Base-by-base conservation (phyloP, 345 rosid species). In the Acer negundo region DNA sequence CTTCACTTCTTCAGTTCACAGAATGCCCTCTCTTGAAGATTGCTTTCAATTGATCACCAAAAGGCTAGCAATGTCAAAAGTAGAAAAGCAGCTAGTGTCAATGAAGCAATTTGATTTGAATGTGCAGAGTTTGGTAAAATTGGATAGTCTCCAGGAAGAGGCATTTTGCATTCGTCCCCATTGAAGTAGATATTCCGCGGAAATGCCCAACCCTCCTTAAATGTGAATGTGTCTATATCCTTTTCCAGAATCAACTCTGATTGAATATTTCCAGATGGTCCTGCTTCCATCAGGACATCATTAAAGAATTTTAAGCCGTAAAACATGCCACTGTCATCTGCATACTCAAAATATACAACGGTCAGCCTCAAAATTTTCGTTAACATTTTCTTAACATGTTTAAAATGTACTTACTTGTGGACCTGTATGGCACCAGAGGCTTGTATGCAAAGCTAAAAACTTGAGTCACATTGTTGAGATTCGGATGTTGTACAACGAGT, bases 241-340 rank as follows among this genome's bases (percentile, higher is more conserved):
- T 85, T 83, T 75, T 68, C 20, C 1, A 83, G 79, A 73, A 85
- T 69, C 79, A 81, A 22, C 75, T 85, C 86, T 2, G 88, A 64
- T 64, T 85, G 90, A 17, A 85, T 81, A 61, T 83, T 85, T 66
- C 88, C 90, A 10, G 26, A 63, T 1, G 80, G 80, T 2, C 88
- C 85, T 6, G 80, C 85, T 64, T 83, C 81, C 84, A 75, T 75
- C 20, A 83, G 70, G 7, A 73, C 42, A 71, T 81, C 85, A 46
- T 85, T 85, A 70, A 20, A 83, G 79, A 70, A 79, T 74, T 81
- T 81, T 26, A 78, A 19, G 9, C 88, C 85, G 3, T 79, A 79
- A 46, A 87, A 85, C 87, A 83, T 87, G 2, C 85, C 86, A 0
- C 84, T 82, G 53, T 84, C 89, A 80, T 86, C 84, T 86, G 84